Evolutionary conservation across 768 basidiomycete genomes (phyloP).

Genomic region (Podaxis mareebaensis): DNA sequence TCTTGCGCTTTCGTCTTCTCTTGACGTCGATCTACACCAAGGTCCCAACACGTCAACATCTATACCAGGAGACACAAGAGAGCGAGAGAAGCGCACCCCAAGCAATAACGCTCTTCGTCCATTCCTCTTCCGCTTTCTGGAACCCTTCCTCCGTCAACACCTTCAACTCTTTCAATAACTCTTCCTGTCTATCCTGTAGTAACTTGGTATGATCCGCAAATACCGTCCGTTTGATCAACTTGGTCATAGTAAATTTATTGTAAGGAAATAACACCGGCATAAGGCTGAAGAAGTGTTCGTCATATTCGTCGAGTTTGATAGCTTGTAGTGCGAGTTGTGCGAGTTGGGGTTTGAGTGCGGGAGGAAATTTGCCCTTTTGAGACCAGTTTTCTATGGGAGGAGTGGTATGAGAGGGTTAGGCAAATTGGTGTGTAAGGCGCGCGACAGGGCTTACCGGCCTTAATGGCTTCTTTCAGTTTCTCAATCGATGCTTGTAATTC

Average conservation of each 20-base stretch:
- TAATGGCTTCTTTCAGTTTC: conserved; percentile 60
- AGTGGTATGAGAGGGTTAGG: neutral
- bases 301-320: conserved; percentile 83
- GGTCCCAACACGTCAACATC: too few relatives aligned
- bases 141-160: conserved; percentile 66
- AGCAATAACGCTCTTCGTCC: conserved; percentile 61
- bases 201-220: conserved; percentile 71
- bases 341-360: conserved; percentile 70
- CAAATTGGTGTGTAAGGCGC: neutral
- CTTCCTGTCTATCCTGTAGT: conserved; percentile 67
- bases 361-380: conserved; percentile 89
- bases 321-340: conserved; percentile 74
- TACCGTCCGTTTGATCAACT: conserved; percentile 91
- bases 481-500: conserved; percentile 65
- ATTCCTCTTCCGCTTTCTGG: conserved; percentile 70
- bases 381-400: conserved; percentile 66
- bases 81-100: too few relatives aligned
- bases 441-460: conserved; percentile 42
- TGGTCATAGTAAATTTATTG: conserved; percentile 94
- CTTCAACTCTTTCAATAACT: conserved; percentile 62
- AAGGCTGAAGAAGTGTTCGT: conserved; percentile 87
- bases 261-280: conserved; percentile 91
- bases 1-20: conserved; percentile 2
- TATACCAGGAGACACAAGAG: too few relatives aligned
- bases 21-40: conserved; percentile 8